phyloP scores from a whole-genome alignment of 1,284 basidiomycete genomes.

The Boletus putidus region DNA sequence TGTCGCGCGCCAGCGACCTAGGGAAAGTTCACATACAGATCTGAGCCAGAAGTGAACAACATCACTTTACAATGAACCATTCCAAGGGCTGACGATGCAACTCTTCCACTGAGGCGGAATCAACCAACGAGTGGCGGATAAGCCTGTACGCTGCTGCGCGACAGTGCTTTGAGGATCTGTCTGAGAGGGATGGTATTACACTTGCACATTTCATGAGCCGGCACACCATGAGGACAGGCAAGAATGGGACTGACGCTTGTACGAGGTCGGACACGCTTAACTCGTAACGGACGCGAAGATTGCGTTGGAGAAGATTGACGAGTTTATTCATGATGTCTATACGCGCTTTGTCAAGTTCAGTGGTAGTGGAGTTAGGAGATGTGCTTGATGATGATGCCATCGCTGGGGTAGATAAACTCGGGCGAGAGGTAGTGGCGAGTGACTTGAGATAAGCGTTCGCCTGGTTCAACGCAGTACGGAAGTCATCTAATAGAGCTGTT shows the following conservation, averaged over 20 bases:
- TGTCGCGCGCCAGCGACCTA: conserved; percentile 84
- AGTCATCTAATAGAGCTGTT: conserved; percentile 54
- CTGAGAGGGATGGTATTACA: conserved; percentile 74
- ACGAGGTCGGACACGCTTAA: conserved; percentile 70
- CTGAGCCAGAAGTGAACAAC: conserved; percentile 1
- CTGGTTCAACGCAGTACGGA: conserved; percentile 64
- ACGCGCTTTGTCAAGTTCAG: conserved; percentile 56
- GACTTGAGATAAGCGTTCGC: conserved; percentile 57
- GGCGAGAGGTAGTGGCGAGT: conserved; percentile 49
- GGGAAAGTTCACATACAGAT: conserved; percentile 17
- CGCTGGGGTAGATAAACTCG: conserved; percentile 46
- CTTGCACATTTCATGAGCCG: conserved; percentile 43
- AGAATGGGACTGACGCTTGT: conserved; percentile 55
- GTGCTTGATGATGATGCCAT: conserved; percentile 41
- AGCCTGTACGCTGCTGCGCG: conserved; percentile 88
- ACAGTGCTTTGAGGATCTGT: conserved; percentile 69
- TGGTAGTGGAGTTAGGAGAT: conserved; percentile 38
- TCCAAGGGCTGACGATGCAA: conserved; percentile 69
- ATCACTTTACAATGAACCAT: conserved; percentile 84
- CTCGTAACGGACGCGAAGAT: conserved; percentile 76
- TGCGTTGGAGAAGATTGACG: conserved; percentile 69
- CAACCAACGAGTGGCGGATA: conserved; percentile 78
- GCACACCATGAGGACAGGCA: not conserved
- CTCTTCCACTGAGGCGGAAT: conserved; percentile 61
- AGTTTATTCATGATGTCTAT: conserved; percentile 68